A percentile compares a stretch with the other conserved stretches of the same genome.
Conservation (phyloP, 331 rosid genomes). For the Quercus phellos region DNA sequence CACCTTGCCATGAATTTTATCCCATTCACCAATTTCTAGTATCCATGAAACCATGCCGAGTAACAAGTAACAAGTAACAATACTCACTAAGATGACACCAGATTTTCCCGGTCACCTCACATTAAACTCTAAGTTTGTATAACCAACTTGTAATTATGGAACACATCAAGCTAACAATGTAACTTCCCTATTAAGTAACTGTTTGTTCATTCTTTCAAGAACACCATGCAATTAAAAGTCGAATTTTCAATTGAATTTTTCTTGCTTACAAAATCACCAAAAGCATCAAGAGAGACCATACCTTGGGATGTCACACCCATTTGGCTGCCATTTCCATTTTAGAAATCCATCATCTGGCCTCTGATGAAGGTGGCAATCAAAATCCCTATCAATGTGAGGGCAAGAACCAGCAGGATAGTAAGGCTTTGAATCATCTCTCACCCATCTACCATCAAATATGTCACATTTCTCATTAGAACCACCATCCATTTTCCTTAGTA, state of each 20-base stretch:
- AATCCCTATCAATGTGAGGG: constrained; percentile 67
- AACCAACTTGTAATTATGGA: not conserved
- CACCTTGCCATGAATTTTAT: not conserved
- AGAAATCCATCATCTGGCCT: constrained; percentile 71
- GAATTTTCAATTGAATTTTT: not conserved
- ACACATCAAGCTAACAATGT: not conserved
- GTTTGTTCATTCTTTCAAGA: not conserved
- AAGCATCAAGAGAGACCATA: constrained; percentile 21
- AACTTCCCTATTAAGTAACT: not conserved
- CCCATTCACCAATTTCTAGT: not conserved
- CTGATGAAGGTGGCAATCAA: constrained; percentile 69
- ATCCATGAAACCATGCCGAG: not conserved
- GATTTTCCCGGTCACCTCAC: not conserved
- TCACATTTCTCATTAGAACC: constrained; percentile 50
- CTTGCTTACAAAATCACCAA: not conserved
- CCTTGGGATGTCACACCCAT: constrained; percentile 83
- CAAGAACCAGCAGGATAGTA: constrained; percentile 83
- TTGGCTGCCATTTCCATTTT: constrained; percentile 95
- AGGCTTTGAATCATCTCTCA: constrained; percentile 75
- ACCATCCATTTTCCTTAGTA: constrained; percentile 4
- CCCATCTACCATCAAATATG: constrained; percentile 75
- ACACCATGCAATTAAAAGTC: not conserved
- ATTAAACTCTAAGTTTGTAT: not conserved
- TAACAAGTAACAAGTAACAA: not conserved
- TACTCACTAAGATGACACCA: not conserved